Base-by-base conservation (phyloP, 257 asterid genomes). In the Plantago elongata region DNA sequence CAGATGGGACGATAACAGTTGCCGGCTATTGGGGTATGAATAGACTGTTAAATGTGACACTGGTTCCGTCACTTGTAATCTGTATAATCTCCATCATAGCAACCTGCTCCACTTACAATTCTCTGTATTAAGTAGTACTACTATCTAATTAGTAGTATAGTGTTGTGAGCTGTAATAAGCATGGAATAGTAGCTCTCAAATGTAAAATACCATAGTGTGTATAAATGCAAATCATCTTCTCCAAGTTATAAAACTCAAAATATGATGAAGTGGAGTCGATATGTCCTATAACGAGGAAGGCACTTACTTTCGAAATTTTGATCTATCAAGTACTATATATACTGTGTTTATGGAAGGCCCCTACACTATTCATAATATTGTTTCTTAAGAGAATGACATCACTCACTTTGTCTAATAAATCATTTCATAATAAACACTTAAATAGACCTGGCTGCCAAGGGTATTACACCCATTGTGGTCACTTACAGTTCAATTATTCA, bases 11-110 rank as follows among this genome's bases (percentile, higher is more conserved):
- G 13, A 85, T 85, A 50, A 85, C 94, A 11, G 38, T 83, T 13
- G 81, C 88, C 4, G 88, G 94, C 2, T 77, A 80, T 60, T 77
- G 78, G 74, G 88, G 88, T 6, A 77, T 80, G 77, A 83, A 78
- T 40, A 83, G 69, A 75, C 88, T 85, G 38, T 48, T 85, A 16
- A 85, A 85, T 60, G 60, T 61, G 9, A 85, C 90, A 48, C 66
- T 85, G 58, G 38, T 85, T 54, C 94, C 90, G 63, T 85, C 90
- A 40, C 71, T 85, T 1, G 37, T 78, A 2, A 82, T 85, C n/a
- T 85, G 90, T 37, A 51, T 83, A 18, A 75, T 72, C 71, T 80
- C 78, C 64, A 85, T 85, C 12, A 14, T 74, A 59, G 94, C 90
- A 37, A 85, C 94, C 54, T 85, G 87, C 70, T 77, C 64, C 55